A percentile compares a stretch with the other conserved stretches of the same genome.
phyloP scores from a whole-genome alignment of 2,329 filamentous ascomycete species.

The Aspergillus sclerotialis region DNA sequence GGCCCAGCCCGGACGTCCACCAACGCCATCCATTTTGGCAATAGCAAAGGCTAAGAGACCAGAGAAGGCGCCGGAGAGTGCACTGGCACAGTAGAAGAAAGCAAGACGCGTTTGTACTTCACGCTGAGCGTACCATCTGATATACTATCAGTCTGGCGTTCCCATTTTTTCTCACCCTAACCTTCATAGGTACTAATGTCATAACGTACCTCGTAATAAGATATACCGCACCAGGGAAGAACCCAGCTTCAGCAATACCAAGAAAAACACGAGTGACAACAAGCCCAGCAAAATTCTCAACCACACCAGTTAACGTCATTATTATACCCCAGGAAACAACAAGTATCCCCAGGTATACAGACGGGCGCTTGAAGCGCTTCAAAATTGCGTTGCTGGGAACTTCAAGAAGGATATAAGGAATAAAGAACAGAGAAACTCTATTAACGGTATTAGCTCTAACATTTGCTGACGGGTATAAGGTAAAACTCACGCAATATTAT shows the following conservation, averaged over 20 bases:
- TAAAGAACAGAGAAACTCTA: slow-evolving; percentile 11
- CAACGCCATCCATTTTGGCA: slow-evolving; percentile 69
- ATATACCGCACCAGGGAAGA: slow-evolving; percentile 20
- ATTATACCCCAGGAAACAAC: slow-evolving; percentile 42
- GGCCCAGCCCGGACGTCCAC: slow-evolving; percentile 40
- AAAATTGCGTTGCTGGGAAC: slow-evolving; percentile 17
- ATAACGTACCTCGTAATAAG: no score
- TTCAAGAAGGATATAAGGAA: slow-evolving; percentile 10
- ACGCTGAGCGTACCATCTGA: slow-evolving; percentile 63
- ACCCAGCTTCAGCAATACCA: slow-evolving; percentile 33
- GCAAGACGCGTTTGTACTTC: slow-evolving; percentile 69
- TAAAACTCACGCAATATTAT: slow-evolving; percentile 12
- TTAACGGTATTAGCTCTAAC: no score
- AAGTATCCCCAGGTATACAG: slow-evolving; percentile 21
- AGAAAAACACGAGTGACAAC: slow-evolving; percentile 42
- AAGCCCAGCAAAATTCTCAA: slow-evolving; percentile 40
- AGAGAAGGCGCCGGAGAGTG: slow-evolving; percentile 73
- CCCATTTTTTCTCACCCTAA: no score
- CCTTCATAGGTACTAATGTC: no score
- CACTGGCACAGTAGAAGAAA: slow-evolving; percentile 72
- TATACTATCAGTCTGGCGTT: no score
- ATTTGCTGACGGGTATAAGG: no score
- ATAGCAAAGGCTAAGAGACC: slow-evolving; percentile 75
- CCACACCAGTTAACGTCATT: slow-evolving; percentile 46
- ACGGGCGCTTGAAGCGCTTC: slow-evolving; percentile 20